Evolutionary conservation across 139 green algal species (phyloP).

Genomic region (Limnomonas spitsbergensis): DNA sequence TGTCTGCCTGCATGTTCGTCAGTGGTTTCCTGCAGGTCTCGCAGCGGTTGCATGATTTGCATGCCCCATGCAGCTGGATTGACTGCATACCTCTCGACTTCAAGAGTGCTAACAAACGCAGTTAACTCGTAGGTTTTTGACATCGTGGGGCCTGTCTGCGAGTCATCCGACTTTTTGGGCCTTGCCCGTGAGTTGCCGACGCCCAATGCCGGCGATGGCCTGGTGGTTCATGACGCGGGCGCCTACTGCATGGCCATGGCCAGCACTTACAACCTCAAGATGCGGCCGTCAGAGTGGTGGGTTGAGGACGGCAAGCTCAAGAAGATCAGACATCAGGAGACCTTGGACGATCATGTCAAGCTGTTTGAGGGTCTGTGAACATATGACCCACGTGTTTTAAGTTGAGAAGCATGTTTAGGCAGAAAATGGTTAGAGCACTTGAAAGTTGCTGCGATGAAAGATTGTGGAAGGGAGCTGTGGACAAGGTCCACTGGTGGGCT

Average conservation of each 20-base stretch:
- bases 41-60: too few species aligned
- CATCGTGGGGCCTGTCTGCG: conserved; percentile 92
- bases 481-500: not conserved
- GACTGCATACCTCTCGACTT: too few species aligned
- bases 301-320: conserved; percentile 70
- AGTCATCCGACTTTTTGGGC: conserved; percentile 95
- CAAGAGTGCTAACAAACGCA: too few species aligned
- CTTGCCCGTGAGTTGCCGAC: conserved; percentile 78
- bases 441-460: not conserved
- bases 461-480: not conserved
- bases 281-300: conserved; percentile 92
- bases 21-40: too few species aligned
- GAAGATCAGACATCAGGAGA: conserved; percentile 81
- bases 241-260: conserved; percentile 70
- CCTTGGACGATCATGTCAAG: conserved; percentile 81
- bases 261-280: conserved; percentile 97
- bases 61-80: conserved; percentile 1
- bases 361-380: conserved; percentile 74
- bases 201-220: conserved; percentile 27
- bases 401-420: not conserved
- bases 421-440: not conserved
- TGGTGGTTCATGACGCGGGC: conserved; percentile 19
- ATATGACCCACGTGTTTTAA: not conserved
- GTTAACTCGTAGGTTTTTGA: too few species aligned
- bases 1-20: too few species aligned